phyloP scores from a whole-genome alignment of 345 rosid species.

The Microthlaspi erraticum region DNA sequence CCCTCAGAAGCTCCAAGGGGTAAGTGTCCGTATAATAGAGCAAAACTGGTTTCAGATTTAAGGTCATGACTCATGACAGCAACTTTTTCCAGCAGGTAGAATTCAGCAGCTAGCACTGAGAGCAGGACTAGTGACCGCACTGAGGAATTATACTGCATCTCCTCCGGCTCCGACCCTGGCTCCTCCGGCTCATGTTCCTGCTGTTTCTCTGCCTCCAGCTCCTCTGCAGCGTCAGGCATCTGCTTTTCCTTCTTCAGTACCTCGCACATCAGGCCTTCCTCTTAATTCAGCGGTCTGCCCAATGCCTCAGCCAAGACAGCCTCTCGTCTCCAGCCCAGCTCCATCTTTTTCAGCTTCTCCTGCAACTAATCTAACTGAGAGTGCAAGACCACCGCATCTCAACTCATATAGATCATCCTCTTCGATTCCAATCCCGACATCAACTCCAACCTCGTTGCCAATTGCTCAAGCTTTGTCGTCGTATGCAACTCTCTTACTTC shows the following conservation, averaged over 20 bases:
- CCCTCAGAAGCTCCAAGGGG: conserved; percentile 35
- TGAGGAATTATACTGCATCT: conserved; percentile 25
- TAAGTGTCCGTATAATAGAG: conserved; percentile 21
- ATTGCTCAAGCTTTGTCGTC: conserved; percentile 24
- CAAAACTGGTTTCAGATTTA: conserved; percentile 17
- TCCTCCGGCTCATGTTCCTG: not conserved
- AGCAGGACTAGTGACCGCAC: conserved; percentile 34
- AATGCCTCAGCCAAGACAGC: conserved; percentile 43
- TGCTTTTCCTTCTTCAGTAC: conserved; percentile 22
- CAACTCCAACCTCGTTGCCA: not conserved
- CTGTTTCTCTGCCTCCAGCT: not conserved
- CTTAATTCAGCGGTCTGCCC: conserved; percentile 8
- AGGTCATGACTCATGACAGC: conserved; percentile 17
- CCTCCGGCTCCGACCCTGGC: conserved; percentile 1
- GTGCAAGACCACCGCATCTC: conserved; percentile 20
- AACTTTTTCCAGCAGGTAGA: conserved; percentile 29
- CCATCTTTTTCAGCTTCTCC: conserved; percentile 36
- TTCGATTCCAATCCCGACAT: conserved; percentile 18
- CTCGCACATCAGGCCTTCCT: conserved; percentile 23
- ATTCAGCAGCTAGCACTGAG: conserved; percentile 42
- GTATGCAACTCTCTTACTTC: not conserved
- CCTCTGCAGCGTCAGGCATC: conserved; percentile 33
- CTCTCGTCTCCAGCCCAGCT: conserved; percentile 32
- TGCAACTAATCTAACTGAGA: conserved; percentile 17
- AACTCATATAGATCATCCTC: conserved; percentile 32